A percentile compares a stretch with the other conserved stretches of the same genome.
Evolutionary conservation across 2,329 filamentous ascomycete genomes (phyloP).

Genomic region (Arthrinium puccinioides): DNA sequence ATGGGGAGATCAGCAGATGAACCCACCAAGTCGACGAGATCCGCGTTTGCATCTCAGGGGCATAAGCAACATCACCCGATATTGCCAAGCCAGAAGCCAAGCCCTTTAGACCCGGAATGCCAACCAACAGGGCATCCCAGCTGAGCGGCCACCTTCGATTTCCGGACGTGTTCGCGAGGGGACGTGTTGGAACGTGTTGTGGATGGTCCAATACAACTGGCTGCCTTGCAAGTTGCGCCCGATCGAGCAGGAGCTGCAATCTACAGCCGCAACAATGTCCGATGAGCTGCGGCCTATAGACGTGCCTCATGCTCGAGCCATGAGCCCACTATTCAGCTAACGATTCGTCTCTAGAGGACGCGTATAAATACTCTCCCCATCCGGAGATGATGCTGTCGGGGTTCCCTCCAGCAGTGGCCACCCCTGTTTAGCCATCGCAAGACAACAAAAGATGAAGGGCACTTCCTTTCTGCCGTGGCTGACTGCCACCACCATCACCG

Average conservation of each 20-base stretch:
- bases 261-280: conserved; percentile 1
- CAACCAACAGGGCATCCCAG: too few relatives aligned
- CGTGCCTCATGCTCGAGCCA: background rate
- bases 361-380: too few relatives aligned
- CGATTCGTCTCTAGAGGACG: too few relatives aligned
- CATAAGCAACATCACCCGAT: too few relatives aligned
- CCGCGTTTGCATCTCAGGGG: too few relatives aligned
- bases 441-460: conserved; percentile 8
- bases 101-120: too few relatives aligned
- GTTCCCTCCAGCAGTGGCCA: too few relatives aligned
- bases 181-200: conserved; percentile 1
- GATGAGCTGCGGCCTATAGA: background rate
- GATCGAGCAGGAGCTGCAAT: conserved; percentile 3
- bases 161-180: background rate
- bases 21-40: conserved; percentile 8
- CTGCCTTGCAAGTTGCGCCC: background rate
- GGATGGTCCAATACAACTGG: conserved; percentile 5
- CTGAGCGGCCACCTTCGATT: conserved; percentile 4
- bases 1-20: too few relatives aligned
- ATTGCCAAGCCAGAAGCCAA: too few relatives aligned
- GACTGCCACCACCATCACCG: conserved; percentile 10
- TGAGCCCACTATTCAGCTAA: background rate
- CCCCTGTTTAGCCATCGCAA: background rate
- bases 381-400: too few relatives aligned
- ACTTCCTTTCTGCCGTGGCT: conserved; percentile 7